Evolutionary conservation across 768 basidiomycete genomes (phyloP).

Genomic region (Russula abietina): DNA sequence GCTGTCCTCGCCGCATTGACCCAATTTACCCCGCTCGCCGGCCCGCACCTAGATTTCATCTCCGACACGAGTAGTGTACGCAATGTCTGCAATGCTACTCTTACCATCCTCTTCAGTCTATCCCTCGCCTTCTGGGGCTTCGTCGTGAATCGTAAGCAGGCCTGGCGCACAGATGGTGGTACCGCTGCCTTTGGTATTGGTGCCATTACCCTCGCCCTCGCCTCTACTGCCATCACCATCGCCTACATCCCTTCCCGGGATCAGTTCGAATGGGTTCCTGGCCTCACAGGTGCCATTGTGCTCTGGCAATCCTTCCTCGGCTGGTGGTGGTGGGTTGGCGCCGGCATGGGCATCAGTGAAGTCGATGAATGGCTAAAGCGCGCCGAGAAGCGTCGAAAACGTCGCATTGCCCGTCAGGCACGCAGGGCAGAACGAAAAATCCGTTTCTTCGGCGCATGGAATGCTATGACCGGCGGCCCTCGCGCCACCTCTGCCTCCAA

Average conservation of each 20-base stretch:
- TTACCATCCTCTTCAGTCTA: conserved; percentile 90
- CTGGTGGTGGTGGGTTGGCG: conserved; percentile 99
- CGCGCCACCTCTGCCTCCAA: background rate
- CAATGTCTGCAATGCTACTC: conserved; percentile 93
- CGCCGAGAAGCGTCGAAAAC: conserved; percentile 49
- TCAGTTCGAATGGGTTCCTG: conserved; percentile 87
- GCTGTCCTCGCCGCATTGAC: conserved; percentile 79
- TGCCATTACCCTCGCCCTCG: conserved; percentile 73
- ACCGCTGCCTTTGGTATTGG: conserved; percentile 90
- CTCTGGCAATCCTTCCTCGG: conserved; percentile 97
- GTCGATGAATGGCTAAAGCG: conserved; percentile 54
- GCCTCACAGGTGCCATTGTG: conserved; percentile 83
- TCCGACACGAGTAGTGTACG: conserved; percentile 64
- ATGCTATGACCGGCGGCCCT: conserved; percentile 41
- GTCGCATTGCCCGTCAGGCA: conserved; percentile 43
- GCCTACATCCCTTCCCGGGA: conserved; percentile 79
- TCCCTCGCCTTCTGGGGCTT: conserved; percentile 92
- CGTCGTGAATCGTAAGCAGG: conserved; percentile 79
- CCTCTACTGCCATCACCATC: conserved; percentile 82
- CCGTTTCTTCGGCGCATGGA: conserved; percentile 52
- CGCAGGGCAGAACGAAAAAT: conserved; percentile 45
- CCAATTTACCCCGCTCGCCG: conserved; percentile 76
- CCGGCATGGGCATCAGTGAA: conserved; percentile 72
- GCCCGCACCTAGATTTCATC: conserved; percentile 29
- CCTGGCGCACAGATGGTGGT: conserved; percentile 96